Percentiles rank a stretch among this genome's conserved stretches.
phyloP scores from a whole-genome alignment of 2,329 filamentous ascomycete species.

The Sporothrix protearum region DNA sequence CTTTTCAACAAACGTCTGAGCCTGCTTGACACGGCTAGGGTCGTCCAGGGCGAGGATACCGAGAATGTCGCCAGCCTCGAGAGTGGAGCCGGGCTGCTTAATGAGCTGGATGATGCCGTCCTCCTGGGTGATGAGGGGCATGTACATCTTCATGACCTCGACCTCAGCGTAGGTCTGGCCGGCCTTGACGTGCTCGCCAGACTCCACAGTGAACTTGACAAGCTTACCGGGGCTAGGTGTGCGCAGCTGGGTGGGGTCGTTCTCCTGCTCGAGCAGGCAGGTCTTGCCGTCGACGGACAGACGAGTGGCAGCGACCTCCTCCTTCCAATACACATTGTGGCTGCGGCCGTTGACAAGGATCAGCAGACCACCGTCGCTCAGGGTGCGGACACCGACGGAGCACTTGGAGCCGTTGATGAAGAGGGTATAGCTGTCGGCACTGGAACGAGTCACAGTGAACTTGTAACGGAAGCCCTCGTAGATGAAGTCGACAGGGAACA shows the following conservation, averaged over 20 bases:
- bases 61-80: slow-evolving; percentile 97
- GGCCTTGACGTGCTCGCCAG: slow-evolving; percentile 86
- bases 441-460: slow-evolving; percentile 93
- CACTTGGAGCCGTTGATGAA: slow-evolving; percentile 99
- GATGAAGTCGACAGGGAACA: slow-evolving; percentile 97
- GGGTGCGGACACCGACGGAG: slow-evolving; percentile 83
- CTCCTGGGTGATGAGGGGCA: slow-evolving; percentile 92
- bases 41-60: slow-evolving; percentile 95
- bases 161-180: slow-evolving; percentile 94
- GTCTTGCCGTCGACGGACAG: slow-evolving; percentile 98
- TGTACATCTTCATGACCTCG: slow-evolving; percentile 99
- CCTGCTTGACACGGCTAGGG: slow-evolving; percentile 92
- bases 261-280: slow-evolving; percentile 95
- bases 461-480: slow-evolving; percentile 97
- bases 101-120: slow-evolving; percentile 96
- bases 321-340: slow-evolving; percentile 99
- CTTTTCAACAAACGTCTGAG: slow-evolving; percentile 86
- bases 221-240: slow-evolving; percentile 95
- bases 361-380: slow-evolving; percentile 90
- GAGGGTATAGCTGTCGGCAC: slow-evolving; percentile 88
- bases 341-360: slow-evolving; percentile 87
- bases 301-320: slow-evolving; percentile 92
- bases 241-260: slow-evolving; percentile 94
- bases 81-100: slow-evolving; percentile 97
- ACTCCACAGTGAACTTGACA: slow-evolving; percentile 96